Conservation (phyloP, 2,329 filamentous ascomycete genomes). For the Aureobasidium uvarum region DNA sequence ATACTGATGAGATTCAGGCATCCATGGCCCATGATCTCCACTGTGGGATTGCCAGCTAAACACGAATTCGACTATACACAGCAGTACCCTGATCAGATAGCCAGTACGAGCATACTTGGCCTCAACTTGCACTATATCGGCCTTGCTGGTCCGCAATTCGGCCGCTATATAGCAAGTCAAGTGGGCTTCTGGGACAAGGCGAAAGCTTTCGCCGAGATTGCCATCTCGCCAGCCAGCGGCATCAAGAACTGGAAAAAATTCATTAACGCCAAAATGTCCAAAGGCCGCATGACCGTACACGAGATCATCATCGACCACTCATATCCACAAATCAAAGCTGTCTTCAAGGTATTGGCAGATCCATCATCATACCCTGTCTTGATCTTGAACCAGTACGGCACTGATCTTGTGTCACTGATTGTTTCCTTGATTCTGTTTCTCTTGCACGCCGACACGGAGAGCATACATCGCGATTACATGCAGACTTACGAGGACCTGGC, state of each 20-base stretch:
- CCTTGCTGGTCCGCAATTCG: background rate
- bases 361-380: slow-evolving; percentile 9
- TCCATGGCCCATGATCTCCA: slow-evolving; percentile 4
- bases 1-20: background rate
- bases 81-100: slow-evolving; percentile 3
- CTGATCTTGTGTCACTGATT: background rate
- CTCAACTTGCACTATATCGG: background rate
- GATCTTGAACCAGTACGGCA: background rate
- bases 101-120: slow-evolving; percentile 1
- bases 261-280: background rate
- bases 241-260: background rate
- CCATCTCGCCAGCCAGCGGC: background rate
- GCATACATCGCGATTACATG: background rate
- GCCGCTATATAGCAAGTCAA: background rate
- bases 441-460: background rate
- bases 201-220: background rate
- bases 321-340: slow-evolving; percentile 5
- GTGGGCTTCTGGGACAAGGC: background rate
- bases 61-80: background rate
- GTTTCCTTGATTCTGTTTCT: background rate
- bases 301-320: background rate
- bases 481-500: background rate
- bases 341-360: background rate
- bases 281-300: background rate
- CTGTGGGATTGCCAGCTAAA: background rate